These are phyloP conservation scores for Aspergillus haitiensis DNA, from an alignment of 495 filamentous ascomycete genomes.

Conservation along the genomic window DNA sequence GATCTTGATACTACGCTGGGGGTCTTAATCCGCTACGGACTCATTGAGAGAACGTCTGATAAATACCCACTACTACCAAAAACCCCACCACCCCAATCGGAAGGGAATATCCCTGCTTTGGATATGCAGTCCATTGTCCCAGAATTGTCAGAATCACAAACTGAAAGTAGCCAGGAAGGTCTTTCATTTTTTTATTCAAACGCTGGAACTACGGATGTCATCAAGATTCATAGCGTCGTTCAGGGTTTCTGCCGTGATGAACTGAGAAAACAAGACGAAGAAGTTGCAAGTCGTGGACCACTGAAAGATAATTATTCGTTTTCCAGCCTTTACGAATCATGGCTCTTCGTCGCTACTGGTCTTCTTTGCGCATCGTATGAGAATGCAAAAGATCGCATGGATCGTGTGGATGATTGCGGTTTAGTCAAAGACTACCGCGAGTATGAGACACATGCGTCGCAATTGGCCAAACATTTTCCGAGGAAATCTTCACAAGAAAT, in stretches of 20 bases:
- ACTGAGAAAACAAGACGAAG: slow-evolving; percentile 55
- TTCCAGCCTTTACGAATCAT: slow-evolving; percentile 49
- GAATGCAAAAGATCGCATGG: slow-evolving; percentile 58
- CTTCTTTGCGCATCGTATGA: slow-evolving; percentile 66
- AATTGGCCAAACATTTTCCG: slow-evolving; percentile 46
- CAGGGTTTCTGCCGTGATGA: slow-evolving; percentile 76
- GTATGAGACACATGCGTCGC: slow-evolving; percentile 66
- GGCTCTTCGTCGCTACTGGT: slow-evolving; percentile 60
- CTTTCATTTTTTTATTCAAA: slow-evolving; percentile 47
- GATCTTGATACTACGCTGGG: slow-evolving; percentile 69
- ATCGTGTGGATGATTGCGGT: slow-evolving; percentile 54
- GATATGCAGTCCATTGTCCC: slow-evolving; percentile 30
- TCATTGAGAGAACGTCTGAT: slow-evolving; percentile 59
- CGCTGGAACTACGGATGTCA: slow-evolving; percentile 58
- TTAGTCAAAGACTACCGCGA: slow-evolving; percentile 70
- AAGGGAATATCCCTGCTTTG: slow-evolving; percentile 19
- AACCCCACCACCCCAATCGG: slow-evolving; percentile 27
- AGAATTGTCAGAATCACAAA: slow-evolving; percentile 38
- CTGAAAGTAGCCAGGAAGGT: slow-evolving; percentile 51
- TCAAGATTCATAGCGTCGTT: slow-evolving; percentile 75
- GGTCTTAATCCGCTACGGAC: slow-evolving; percentile 66
- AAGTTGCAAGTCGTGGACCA: slow-evolving; percentile 37
- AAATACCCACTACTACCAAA: slow-evolving; percentile 43
- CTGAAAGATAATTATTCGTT: slow-evolving; percentile 16
- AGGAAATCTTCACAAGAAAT: slow-evolving; percentile 35